Percentiles rank a stretch among this genome's conserved stretches.
Conservation (phyloP, 805 yeast species). For the Candida glaebosa region DNA sequence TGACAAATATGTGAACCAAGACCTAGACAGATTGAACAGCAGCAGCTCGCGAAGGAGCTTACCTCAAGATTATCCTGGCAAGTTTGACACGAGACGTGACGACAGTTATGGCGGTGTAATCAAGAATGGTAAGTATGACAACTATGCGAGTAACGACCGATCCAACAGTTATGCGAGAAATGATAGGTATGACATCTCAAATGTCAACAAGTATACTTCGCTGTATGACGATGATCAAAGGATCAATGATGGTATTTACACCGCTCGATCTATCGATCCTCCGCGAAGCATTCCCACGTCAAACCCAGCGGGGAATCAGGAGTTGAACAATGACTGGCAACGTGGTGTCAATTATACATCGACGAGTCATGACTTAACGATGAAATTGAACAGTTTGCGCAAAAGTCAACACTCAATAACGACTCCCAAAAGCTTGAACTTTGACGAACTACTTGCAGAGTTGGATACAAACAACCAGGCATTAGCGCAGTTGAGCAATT, state of each 20-base stretch:
- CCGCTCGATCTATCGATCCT: too few species aligned
- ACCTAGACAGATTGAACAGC: conserved; percentile 1
- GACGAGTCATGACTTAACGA: neutral
- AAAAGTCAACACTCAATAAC: neutral
- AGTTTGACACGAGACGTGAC: conserved; percentile 4
- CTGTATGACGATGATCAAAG: too few species aligned
- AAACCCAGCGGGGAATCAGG: neutral
- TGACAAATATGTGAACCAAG: neutral
- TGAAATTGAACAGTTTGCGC: neutral
- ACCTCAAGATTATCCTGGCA: conserved; percentile 20
- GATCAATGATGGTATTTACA: too few species aligned
- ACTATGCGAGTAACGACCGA: neutral
- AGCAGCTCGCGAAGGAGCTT: conserved; percentile 9
- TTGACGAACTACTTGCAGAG: neutral
- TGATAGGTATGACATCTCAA: neutral
- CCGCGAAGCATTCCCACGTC: neutral
- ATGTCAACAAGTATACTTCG: neutral
- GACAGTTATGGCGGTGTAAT: neutral
- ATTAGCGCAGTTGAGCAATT: conserved; percentile 19
- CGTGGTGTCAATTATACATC: neutral
- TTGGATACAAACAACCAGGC: conserved; percentile 9
- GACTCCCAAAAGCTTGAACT: neutral
- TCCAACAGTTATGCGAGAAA: neutral
- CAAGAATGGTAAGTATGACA: too few species aligned
- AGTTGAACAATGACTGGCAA: neutral